These are phyloP conservation scores for Obba rivulosa DNA, from an alignment of 768 basidiomycete genomes.

Conservation along the genomic window DNA sequence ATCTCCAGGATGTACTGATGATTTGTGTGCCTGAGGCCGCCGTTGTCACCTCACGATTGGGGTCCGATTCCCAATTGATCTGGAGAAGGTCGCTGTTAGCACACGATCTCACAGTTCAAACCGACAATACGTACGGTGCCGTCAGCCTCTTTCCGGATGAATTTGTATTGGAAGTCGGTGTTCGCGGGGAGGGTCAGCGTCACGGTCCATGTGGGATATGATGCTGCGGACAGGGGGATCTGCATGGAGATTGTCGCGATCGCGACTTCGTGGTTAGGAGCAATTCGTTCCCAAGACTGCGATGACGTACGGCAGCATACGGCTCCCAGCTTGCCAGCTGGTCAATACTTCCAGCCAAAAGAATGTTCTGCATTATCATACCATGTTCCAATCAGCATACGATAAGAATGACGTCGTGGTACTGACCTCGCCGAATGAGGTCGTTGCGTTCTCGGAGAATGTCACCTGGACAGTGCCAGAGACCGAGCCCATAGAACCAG, in stretches of 20 bases:
- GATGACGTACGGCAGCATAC: slow-evolving; percentile 35
- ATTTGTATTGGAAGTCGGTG: slow-evolving; percentile 54
- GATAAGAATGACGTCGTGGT: neutral
- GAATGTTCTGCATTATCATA: slow-evolving; percentile 56
- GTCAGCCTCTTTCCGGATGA: slow-evolving; percentile 49
- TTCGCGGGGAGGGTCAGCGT: slow-evolving; percentile 44
- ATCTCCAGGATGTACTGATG: slow-evolving; percentile 41
- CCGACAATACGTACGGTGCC: slow-evolving; percentile 36
- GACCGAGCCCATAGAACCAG: slow-evolving; percentile 27
- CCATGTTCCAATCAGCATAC: neutral
- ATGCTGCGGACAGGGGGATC: slow-evolving; percentile 47
- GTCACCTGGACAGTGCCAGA: slow-evolving; percentile 33
- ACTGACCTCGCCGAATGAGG: slow-evolving; percentile 50
- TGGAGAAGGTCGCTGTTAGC: slow-evolving; percentile 10
- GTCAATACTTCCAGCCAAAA: slow-evolving; percentile 50
- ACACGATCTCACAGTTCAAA: neutral
- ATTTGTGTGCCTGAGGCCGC: slow-evolving; percentile 35
- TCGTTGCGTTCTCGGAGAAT: slow-evolving; percentile 52
- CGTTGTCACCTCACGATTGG: slow-evolving; percentile 45
- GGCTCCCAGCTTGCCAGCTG: slow-evolving; percentile 52
- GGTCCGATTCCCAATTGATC: slow-evolving; percentile 61
- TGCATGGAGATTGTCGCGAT: slow-evolving; percentile 11
- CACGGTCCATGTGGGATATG: slow-evolving; percentile 51
- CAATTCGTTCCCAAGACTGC: neutral
- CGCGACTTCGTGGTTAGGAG: too few relatives aligned